phyloP scores from a whole-genome alignment of 345 rosid genomes.

The Carallia pectinifolia region DNA sequence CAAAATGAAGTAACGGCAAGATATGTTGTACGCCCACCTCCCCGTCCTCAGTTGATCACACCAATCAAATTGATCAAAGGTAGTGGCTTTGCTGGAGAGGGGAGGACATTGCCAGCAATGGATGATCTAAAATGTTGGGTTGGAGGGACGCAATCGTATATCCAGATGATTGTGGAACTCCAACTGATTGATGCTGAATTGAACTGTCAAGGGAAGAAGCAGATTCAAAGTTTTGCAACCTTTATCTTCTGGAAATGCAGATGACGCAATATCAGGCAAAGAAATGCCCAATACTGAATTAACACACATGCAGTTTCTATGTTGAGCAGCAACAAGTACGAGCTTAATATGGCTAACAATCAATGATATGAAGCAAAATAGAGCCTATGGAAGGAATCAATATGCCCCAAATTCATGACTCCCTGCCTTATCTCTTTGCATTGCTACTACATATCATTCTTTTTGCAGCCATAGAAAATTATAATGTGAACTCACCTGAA shows the following conservation, averaged over 20 bases:
- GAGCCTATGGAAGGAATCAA: no score
- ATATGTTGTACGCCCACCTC: not conserved
- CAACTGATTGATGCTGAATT: slow-evolving; percentile 60
- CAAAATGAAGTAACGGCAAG: no score
- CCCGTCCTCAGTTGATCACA: slow-evolving; percentile 16
- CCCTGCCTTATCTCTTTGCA: no score
- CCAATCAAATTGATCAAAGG: slow-evolving; percentile 31
- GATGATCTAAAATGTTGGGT: slow-evolving; percentile 62
- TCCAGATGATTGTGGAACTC: slow-evolving; percentile 66
- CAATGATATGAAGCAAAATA: no score
- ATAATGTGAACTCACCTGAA: slow-evolving; percentile 53
- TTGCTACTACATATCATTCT: no score
- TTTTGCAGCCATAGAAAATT: not conserved
- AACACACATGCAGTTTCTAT: no score
- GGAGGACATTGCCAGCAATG: slow-evolving; percentile 60
- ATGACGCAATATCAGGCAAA: no score
- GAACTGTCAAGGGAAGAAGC: slow-evolving; percentile 42
- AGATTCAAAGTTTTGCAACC: not conserved
- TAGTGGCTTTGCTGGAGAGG: slow-evolving; percentile 52
- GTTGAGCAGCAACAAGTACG: no score
- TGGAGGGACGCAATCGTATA: slow-evolving; percentile 57
- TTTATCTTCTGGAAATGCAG: not conserved
- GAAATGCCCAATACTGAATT: no score
- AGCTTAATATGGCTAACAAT: no score
- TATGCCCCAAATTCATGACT: no score